Conservation (phyloP, 192 early-diverging fungal species). For the Umbelopsis vinacea region DNA sequence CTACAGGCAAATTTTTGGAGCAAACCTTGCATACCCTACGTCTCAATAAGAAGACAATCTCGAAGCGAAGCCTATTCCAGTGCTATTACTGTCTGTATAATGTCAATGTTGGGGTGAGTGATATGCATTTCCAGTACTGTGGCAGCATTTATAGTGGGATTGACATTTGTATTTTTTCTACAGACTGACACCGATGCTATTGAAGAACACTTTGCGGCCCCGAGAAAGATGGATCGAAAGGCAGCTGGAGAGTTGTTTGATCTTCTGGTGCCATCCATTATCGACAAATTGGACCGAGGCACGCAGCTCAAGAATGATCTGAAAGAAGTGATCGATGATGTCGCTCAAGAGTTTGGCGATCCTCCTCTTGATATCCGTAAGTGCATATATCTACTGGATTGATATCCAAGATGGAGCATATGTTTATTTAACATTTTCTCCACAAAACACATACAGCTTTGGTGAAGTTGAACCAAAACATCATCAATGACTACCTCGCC, state of each 20-base stretch:
- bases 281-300: constrained; percentile 40
- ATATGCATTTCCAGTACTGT: not conserved
- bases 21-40: constrained; percentile 3
- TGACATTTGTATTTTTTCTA: not conserved
- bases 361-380: constrained; percentile 58
- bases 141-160: not conserved
- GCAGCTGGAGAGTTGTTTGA: constrained; percentile 60
- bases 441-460: constrained; percentile 10
- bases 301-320: constrained; percentile 58
- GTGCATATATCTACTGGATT: not conserved
- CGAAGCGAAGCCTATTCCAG: constrained; percentile 56
- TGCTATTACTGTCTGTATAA: constrained; percentile 72
- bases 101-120: constrained; percentile 57
- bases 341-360: constrained; percentile 50
- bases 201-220: constrained; percentile 56
- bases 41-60: not conserved
- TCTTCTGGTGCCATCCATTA: constrained; percentile 48
- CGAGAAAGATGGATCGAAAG: constrained; percentile 52
- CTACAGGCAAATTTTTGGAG: constrained; percentile 6
- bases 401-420: constrained; percentile 12
- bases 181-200: constrained; percentile 53
- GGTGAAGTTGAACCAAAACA: constrained; percentile 40
- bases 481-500: constrained; percentile 42
- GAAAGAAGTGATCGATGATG: constrained; percentile 62
- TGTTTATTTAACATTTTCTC: not conserved